A percentile compares a stretch with the other conserved stretches of the same genome.
These are phyloP conservation scores for Physcia stellaris DNA, from an alignment of 495 filamentous ascomycete genomes.

Conservation along the genomic window DNA sequence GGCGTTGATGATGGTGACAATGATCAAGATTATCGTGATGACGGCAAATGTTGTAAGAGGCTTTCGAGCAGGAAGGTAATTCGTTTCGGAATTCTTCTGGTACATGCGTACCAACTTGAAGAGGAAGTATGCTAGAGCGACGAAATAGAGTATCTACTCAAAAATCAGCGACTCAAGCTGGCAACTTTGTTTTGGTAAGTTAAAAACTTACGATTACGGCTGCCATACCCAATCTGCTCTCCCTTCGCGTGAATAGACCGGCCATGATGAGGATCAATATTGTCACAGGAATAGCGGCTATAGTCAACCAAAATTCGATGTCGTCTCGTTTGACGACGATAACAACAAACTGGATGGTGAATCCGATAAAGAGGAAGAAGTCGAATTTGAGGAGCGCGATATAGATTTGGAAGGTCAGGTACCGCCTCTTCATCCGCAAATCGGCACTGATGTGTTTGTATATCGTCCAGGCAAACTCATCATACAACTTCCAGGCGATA, in stretches of 20 bases:
- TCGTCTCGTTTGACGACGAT: slow-evolving; percentile 58
- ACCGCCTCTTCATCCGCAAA: slow-evolving; percentile 89
- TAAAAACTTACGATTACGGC: slow-evolving; percentile 48
- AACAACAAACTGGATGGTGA: slow-evolving; percentile 94
- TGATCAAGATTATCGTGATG: slow-evolving; percentile 76
- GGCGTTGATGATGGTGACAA: slow-evolving; percentile 81
- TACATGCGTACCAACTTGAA: slow-evolving; percentile 98
- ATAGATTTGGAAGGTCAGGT: slow-evolving; percentile 96
- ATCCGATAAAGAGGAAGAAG: slow-evolving; percentile 99
- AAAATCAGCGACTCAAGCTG: slow-evolving; percentile 11
- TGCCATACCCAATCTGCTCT: slow-evolving; percentile 66
- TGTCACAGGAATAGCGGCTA: slow-evolving; percentile 80
- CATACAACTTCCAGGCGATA: slow-evolving; percentile 86
- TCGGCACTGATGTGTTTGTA: slow-evolving; percentile 98
- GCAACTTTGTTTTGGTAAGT: not conserved
- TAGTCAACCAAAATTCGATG: slow-evolving; percentile 71
- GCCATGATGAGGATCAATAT: slow-evolving; percentile 75
- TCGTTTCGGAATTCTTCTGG: slow-evolving; percentile 28
- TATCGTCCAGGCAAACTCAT: slow-evolving; percentile 98
- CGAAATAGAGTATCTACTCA: slow-evolving; percentile 62
- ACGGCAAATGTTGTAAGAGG: slow-evolving; percentile 87
- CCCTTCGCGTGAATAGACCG: slow-evolving; percentile 70
- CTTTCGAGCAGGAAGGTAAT: slow-evolving; percentile 59
- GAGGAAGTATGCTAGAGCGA: slow-evolving; percentile 85
- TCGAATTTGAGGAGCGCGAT: slow-evolving; percentile 97